These are phyloP conservation scores for Monosporascus sp. DNA, from an alignment of 2,329 filamentous ascomycete species.

Conservation along the genomic window DNA sequence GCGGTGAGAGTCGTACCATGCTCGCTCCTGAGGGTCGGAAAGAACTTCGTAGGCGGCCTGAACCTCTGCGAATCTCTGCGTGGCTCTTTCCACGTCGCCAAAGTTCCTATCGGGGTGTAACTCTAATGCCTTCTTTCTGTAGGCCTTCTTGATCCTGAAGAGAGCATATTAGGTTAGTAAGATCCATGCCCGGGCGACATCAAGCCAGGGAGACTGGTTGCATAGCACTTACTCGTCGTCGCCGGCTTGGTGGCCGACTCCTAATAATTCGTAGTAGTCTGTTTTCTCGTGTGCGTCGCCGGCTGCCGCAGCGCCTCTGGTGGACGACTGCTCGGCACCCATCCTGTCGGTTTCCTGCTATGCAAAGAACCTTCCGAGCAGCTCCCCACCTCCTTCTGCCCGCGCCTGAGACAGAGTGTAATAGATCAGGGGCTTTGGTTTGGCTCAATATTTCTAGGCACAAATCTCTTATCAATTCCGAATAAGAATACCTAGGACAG, in stretches of 20 bases:
- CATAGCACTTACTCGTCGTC: conserved; percentile 65
- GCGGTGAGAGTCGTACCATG: conserved; percentile 96
- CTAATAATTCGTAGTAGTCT: conserved; percentile 82
- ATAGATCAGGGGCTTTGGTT: no score
- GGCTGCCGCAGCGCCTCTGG: conserved; percentile 24
- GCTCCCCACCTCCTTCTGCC: no score
- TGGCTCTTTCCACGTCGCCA: conserved; percentile 77
- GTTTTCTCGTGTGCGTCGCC: conserved; percentile 46
- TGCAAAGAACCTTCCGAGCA: no score
- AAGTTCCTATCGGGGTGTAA: conserved; percentile 93
- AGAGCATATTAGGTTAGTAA: neutral
- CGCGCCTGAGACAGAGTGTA: no score
- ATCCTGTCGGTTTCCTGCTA: conserved; percentile 24
- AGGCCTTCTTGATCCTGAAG: conserved; percentile 82
- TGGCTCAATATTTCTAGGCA: no score
- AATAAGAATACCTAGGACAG: no score
- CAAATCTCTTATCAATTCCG: no score
- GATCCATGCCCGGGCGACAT: neutral
- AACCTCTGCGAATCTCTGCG: conserved; percentile 81
- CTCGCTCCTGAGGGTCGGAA: conserved; percentile 88
- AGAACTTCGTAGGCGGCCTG: conserved; percentile 95
- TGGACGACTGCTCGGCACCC: conserved; percentile 53
- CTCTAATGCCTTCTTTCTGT: conserved; percentile 84
- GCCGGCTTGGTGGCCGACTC: conserved; percentile 64
- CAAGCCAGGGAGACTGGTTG: neutral